Evolutionary conservation across 2,329 filamentous ascomycete species (phyloP).

Genomic region (Aquanectria penicillioides): DNA sequence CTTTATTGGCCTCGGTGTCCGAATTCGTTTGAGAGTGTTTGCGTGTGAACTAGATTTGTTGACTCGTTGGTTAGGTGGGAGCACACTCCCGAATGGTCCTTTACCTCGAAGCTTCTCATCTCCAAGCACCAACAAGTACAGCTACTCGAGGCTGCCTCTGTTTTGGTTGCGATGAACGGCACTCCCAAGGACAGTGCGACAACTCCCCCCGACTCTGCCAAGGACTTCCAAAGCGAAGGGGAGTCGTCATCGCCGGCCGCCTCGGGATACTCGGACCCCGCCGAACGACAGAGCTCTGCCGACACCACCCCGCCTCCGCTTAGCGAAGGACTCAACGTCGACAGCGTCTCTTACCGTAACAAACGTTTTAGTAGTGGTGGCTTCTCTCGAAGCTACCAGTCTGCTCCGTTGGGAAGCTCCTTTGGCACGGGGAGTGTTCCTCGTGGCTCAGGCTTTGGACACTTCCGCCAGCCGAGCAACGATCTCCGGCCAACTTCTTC

Average conservation of each 20-base stretch:
- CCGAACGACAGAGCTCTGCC: conserved; percentile 82
- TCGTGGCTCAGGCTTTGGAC: conserved; percentile 58
- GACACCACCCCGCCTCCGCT: conserved; percentile 93
- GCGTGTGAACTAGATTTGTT: conserved; percentile 39
- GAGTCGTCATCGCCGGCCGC: conserved; percentile 85
- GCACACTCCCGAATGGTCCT: conserved; percentile 97
- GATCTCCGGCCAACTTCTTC: conserved; percentile 83
- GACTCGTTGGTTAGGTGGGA: conserved; percentile 79
- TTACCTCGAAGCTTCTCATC: conserved; percentile 96
- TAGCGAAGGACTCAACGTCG: conserved; percentile 68
- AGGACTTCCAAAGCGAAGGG: conserved; percentile 78
- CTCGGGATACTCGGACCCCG: conserved; percentile 82
- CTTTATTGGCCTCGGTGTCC: conserved; percentile 25
- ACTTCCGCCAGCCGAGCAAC: conserved; percentile 79
- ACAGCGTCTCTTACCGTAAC: conserved; percentile 60
- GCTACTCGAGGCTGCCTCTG: conserved; percentile 95
- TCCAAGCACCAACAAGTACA: conserved; percentile 99
- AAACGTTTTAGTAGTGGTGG: conserved; percentile 70
- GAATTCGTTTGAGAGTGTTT: conserved; percentile 20
- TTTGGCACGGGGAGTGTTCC: conserved; percentile 58
- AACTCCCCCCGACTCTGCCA: conserved; percentile 72
- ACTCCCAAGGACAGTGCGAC: conserved; percentile 58
- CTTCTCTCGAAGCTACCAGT: conserved; percentile 85
- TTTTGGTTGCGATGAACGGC: conserved; percentile 88
- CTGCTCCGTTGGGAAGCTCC: conserved; percentile 66